A percentile compares a stretch with the other conserved stretches of the same genome.
Evolutionary conservation across 176 grass and related monocot species (phyloP).

Genomic region (Musa beccarii): DNA sequence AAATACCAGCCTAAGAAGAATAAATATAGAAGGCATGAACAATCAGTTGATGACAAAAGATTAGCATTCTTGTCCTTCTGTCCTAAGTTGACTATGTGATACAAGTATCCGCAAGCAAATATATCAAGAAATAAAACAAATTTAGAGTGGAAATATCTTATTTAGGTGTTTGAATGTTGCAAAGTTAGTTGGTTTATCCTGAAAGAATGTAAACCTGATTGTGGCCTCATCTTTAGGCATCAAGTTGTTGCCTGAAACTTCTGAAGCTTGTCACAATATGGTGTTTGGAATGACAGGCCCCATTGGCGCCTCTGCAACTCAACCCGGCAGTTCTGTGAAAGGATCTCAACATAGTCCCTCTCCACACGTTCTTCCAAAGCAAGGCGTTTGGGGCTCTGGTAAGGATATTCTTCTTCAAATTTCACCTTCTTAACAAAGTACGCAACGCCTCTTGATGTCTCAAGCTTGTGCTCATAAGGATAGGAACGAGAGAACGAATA

Average conservation of each 20-base stretch:
- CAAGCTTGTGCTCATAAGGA: constrained; percentile 62
- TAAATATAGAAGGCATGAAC: too few species aligned
- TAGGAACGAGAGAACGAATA: constrained; percentile 51
- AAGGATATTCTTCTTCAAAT: constrained; percentile 82
- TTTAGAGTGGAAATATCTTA: too few species aligned
- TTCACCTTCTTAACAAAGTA: constrained; percentile 75
- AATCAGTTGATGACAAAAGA: too few species aligned
- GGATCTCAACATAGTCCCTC: constrained; percentile 44
- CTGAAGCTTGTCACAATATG: constrained; percentile 16
- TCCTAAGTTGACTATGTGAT: too few species aligned
- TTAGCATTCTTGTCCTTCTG: too few species aligned
- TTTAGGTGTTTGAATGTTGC: too few species aligned
- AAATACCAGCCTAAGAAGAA: too few species aligned
- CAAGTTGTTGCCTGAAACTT: constrained; percentile 5
- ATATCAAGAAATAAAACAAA: too few species aligned
- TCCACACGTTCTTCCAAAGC: constrained; percentile 64
- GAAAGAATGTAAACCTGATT: too few species aligned
- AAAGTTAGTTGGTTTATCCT: too few species aligned
- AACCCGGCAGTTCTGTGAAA: constrained; percentile 4
- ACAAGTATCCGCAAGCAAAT: too few species aligned
- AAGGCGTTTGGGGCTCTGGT: constrained; percentile 46
- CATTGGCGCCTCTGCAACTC: constrained; percentile 13
- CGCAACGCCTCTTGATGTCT: constrained; percentile 50
- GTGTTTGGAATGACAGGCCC: constrained; percentile 11
- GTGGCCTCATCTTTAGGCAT: neutral